Percentiles rank a stretch among this genome's conserved stretches.
These are phyloP conservation scores for Aureobasidium melanogenum DNA, from an alignment of 2,329 filamentous ascomycete species.

Conservation along the genomic window DNA sequence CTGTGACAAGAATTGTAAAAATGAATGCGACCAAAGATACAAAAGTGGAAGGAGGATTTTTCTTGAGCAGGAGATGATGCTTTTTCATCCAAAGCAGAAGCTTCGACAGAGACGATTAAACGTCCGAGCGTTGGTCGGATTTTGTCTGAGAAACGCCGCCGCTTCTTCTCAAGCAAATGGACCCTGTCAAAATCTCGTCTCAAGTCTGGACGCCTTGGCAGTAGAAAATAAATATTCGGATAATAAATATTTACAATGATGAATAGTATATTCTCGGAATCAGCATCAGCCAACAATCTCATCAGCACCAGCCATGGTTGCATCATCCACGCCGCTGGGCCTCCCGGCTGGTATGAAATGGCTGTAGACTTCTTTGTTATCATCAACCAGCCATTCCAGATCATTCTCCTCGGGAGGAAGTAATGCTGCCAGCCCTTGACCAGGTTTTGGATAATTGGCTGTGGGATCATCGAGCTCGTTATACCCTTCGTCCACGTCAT, in stretches of 20 bases:
- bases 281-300: neutral
- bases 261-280: neutral
- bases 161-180: neutral
- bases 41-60: neutral
- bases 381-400: constrained; percentile 53
- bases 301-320: constrained; percentile 6
- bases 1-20: neutral
- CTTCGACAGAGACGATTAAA: neutral
- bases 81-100: constrained; percentile 1
- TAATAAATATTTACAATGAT: neutral
- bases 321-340: neutral
- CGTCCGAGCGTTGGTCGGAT: neutral
- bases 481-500: constrained; percentile 45
- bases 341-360: constrained; percentile 1
- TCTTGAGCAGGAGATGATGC: neutral
- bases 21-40: neutral
- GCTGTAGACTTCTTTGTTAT: constrained; percentile 30
- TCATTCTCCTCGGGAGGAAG: constrained; percentile 51
- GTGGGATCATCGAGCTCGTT: constrained; percentile 44
- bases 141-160: neutral
- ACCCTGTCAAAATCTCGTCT: neutral
- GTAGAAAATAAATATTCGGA: neutral
- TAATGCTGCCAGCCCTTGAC: constrained; percentile 47
- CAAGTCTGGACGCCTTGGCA: neutral
- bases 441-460: constrained; percentile 54